phyloP scores from a whole-genome alignment of 352 stramenopile species.

The Phytopythium chamaehyphon region DNA sequence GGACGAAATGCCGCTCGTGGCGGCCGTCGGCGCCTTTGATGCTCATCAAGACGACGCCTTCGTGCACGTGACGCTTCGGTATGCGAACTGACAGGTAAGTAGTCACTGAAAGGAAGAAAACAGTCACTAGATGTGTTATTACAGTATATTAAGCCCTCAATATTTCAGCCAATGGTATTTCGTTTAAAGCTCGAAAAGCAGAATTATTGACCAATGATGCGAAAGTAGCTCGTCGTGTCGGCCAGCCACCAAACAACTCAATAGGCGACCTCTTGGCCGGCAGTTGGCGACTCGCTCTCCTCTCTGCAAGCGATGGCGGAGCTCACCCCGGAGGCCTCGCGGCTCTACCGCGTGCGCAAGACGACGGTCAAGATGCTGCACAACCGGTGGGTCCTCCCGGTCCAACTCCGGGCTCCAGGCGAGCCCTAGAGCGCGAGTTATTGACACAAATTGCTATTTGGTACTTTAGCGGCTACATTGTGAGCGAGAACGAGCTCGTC shows the following conservation, averaged over 20 bases:
- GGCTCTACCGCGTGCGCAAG: slow-evolving; percentile 93
- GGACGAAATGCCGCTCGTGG: slow-evolving; percentile 67
- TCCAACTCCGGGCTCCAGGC: too few species aligned
- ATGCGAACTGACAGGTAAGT: slow-evolving; percentile 7
- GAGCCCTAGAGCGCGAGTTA: slow-evolving; percentile 1
- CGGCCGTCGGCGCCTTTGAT: slow-evolving; percentile 36
- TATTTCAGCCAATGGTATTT: slow-evolving; percentile 1
- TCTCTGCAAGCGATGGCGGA: slow-evolving; percentile 48
- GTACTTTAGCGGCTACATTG: slow-evolving; percentile 97
- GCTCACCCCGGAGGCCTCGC: slow-evolving; percentile 78
- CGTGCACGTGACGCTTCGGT: slow-evolving; percentile 38
- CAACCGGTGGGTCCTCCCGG: slow-evolving; percentile 59
- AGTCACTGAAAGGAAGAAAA: not conserved
- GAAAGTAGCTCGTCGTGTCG: not conserved
- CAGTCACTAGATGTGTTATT: slow-evolving; percentile 1
- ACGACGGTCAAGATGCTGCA: slow-evolving; percentile 95
- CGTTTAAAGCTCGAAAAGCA: accelerated
- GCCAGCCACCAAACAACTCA: too few species aligned
- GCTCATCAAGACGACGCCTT: slow-evolving; percentile 1
- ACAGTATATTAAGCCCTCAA: too few species aligned
- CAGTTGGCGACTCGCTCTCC: not conserved
- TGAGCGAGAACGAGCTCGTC: slow-evolving; percentile 95
- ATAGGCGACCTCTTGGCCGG: not conserved
- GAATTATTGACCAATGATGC: not conserved
- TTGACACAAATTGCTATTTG: not conserved